phyloP scores from a whole-genome alignment of 2,329 filamentous ascomycete species.

The Fusarium temperatum region DNA sequence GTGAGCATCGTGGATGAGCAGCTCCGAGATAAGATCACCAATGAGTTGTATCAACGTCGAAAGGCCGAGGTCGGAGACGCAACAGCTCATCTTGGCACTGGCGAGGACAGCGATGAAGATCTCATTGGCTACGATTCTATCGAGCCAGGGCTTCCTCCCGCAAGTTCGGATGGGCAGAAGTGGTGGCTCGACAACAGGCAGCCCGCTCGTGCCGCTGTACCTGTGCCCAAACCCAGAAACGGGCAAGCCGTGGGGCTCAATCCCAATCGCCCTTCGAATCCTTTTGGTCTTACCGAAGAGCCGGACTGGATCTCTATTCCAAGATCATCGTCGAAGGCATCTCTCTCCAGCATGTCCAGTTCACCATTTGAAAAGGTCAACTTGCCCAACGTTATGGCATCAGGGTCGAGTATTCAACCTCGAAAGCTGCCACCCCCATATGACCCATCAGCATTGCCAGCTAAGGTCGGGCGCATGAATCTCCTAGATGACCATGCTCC shows the following conservation, averaged over 20 bases:
- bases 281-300: constrained; percentile 78
- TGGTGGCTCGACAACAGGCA: constrained; percentile 78
- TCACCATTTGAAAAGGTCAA: constrained; percentile 68
- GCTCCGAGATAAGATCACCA: constrained; percentile 75
- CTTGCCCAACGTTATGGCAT: constrained; percentile 56
- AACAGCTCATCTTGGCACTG: constrained; percentile 61
- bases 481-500: constrained; percentile 52
- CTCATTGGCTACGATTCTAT: constrained; percentile 83
- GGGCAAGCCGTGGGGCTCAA: constrained; percentile 72
- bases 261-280: constrained; percentile 79
- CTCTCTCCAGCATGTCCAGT: constrained; percentile 66
- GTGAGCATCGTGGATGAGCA: constrained; percentile 83
- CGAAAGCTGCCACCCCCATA: constrained; percentile 63
- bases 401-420: constrained; percentile 55
- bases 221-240: constrained; percentile 64
- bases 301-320: constrained; percentile 83
- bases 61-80: constrained; percentile 72
- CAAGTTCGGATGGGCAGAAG: constrained; percentile 73
- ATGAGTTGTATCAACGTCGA: constrained; percentile 76
- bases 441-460: constrained; percentile 57
- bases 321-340: constrained; percentile 61
- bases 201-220: constrained; percentile 77
- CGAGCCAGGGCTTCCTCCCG: constrained; percentile 77
- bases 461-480: constrained; percentile 56
- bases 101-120: constrained; percentile 75